Evolutionary conservation across 352 stramenopile species (phyloP).

Genomic region (Phytophthora gonapodyides): DNA sequence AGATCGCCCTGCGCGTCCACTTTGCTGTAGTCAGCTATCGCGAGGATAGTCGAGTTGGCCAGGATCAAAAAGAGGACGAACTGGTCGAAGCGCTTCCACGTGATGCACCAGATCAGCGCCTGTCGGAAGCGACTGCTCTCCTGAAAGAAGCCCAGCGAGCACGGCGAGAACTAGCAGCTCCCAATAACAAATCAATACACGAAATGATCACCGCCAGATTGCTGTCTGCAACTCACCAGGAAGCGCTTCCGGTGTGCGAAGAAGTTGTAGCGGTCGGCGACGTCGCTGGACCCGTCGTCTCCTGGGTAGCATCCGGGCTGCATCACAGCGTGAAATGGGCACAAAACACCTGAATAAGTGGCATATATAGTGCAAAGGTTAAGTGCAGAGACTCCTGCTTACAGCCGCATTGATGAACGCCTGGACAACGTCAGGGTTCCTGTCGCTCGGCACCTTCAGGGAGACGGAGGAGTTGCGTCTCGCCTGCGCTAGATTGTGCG

Average conservation of each 20-base stretch:
- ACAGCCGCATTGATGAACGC: conserved; percentile 33
- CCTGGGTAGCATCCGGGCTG: conserved; percentile 55
- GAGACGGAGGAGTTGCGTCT: background rate
- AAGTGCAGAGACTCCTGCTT: background rate
- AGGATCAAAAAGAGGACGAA: conserved; percentile 88
- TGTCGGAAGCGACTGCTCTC: conserved; percentile 61
- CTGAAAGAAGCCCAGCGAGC: conserved; percentile 52
- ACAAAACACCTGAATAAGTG: background rate
- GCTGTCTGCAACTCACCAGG: conserved; percentile 32
- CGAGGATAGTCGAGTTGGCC: conserved; percentile 84
- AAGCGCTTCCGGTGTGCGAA: conserved; percentile 64
- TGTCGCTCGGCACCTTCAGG: background rate
- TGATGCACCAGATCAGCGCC: conserved; percentile 68
- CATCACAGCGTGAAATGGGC: background rate
- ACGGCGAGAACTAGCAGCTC: conserved; percentile 54
- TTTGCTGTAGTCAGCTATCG: conserved; percentile 75
- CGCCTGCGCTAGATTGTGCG: conserved; percentile 11
- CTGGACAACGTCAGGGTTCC: conserved; percentile 23
- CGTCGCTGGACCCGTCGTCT: conserved; percentile 55
- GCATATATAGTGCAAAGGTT: background rate
- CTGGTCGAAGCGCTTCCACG: conserved; percentile 77
- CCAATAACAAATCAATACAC: background rate
- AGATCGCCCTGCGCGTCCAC: conserved; percentile 47
- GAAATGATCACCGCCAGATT: background rate
- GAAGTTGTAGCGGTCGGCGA: conserved; percentile 70